Conservation (phyloP, 305 asterid genomes). For the Coffea humblotiana region DNA sequence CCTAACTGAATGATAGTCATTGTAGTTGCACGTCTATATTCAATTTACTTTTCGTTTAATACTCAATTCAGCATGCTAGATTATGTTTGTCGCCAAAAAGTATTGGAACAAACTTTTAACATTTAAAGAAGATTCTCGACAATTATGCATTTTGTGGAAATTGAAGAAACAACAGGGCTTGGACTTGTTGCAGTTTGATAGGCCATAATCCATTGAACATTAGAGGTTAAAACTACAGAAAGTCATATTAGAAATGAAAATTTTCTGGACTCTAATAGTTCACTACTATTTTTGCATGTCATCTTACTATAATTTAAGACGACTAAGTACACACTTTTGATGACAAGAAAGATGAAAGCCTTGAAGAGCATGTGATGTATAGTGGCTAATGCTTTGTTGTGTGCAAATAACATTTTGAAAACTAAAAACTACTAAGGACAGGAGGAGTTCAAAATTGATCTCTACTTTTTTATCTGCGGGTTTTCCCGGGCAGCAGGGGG, state of each 20-base stretch:
- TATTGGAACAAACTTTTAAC: background rate
- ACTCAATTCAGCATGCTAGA: background rate
- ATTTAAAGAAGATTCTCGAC: background rate
- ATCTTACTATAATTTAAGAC: background rate
- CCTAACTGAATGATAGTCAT: background rate
- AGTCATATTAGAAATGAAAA: background rate
- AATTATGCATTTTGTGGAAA: background rate
- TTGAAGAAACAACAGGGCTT: background rate
- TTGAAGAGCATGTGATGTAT: background rate
- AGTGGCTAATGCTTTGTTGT: background rate
- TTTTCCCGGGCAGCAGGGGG: too few species aligned
- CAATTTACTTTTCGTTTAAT: too few species aligned
- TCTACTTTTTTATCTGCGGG: too few species aligned
- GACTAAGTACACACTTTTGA: background rate
- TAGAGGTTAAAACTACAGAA: background rate
- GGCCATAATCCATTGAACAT: background rate
- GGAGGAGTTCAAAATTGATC: background rate
- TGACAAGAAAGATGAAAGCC: slow-evolving; percentile 1
- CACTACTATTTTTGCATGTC: background rate
- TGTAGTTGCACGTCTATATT: too few species aligned
- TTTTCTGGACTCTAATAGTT: background rate
- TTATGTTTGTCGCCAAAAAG: background rate
- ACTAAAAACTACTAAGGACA: background rate
- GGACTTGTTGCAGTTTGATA: background rate
- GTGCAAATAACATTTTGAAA: background rate